These are phyloP conservation scores for Coemansia sp. DNA, from an alignment of 192 early-diverging fungal genomes.

Conservation along the genomic window DNA sequence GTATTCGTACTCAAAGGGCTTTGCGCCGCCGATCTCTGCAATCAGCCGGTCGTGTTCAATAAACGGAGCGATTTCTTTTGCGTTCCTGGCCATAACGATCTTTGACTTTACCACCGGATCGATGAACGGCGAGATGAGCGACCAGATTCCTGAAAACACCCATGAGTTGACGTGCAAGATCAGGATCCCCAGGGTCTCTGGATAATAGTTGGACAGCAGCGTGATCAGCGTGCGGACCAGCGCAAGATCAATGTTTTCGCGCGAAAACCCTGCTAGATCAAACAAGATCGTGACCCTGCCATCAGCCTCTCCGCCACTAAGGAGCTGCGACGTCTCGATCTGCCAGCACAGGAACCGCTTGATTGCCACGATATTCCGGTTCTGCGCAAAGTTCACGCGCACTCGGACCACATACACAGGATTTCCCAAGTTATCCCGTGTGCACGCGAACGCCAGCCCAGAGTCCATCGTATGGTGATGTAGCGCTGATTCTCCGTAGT, in stretches of 20 bases:
- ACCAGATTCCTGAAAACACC: conserved; percentile 81
- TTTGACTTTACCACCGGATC: conserved; percentile 89
- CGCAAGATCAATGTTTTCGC: conserved; percentile 72
- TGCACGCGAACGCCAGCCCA: conserved; percentile 58
- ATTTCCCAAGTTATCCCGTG: conserved; percentile 51
- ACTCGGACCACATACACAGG: conserved; percentile 61
- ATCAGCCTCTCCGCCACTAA: conserved; percentile 45
- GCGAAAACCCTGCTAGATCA: conserved; percentile 70
- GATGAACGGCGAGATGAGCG: conserved; percentile 77
- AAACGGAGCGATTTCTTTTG: conserved; percentile 61
- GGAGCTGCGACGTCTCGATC: conserved; percentile 61
- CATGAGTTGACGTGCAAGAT: conserved; percentile 81
- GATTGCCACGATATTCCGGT: conserved; percentile 59
- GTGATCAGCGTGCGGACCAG: conserved; percentile 75
- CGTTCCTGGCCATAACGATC: conserved; percentile 68
- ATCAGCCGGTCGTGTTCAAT: conserved; percentile 63
- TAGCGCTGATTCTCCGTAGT: conserved; percentile 58
- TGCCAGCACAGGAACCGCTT: conserved; percentile 64
- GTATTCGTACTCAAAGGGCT: conserved; percentile 61
- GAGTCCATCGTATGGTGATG: conserved; percentile 54
- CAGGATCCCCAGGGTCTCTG: conserved; percentile 77
- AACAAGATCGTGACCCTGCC: conserved; percentile 73
- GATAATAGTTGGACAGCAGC: conserved; percentile 85
- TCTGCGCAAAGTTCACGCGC: conserved; percentile 48
- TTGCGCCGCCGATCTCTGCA: conserved; percentile 61